A percentile compares a stretch with the other conserved stretches of the same genome.
These are phyloP conservation scores for Cladosporium austrohemisphaericum DNA, from an alignment of 2,329 filamentous ascomycete species.

Conservation along the genomic window DNA sequence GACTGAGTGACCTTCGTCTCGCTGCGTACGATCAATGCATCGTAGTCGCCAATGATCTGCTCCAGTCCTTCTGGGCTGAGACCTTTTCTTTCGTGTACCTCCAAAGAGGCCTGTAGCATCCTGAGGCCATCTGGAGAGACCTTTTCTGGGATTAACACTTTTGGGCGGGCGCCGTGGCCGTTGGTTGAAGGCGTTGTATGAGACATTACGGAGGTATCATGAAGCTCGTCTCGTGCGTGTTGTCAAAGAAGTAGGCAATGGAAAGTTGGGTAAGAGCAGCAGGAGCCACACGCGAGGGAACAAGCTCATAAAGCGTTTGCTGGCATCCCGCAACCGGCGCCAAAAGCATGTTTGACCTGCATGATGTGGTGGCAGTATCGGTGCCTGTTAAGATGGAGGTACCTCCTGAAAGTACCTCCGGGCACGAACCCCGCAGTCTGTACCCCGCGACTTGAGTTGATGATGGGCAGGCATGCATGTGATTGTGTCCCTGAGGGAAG, in stretches of 20 bases:
- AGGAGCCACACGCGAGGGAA: not conserved
- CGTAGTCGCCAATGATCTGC: conserved; percentile 65
- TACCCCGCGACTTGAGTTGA: conserved; percentile 6
- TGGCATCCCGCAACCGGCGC: conserved; percentile 2
- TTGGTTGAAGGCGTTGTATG: conserved; percentile 4
- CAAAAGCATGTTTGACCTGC: conserved; percentile 5
- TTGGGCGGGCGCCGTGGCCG: conserved; percentile 29
- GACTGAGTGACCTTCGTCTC: conserved; percentile 74
- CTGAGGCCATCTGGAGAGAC: conserved; percentile 74
- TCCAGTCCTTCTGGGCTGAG: conserved; percentile 62
- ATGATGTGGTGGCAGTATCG: conserved; percentile 9
- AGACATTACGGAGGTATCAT: conserved; percentile 4
- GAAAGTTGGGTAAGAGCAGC: not conserved
- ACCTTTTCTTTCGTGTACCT: conserved; percentile 65
- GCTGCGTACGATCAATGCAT: conserved; percentile 74
- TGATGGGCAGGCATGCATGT: not conserved
- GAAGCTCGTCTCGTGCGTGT: no score
- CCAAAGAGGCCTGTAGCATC: conserved; percentile 61
- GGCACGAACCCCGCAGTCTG: conserved; percentile 7
- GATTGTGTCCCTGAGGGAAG: not conserved
- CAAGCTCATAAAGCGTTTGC: conserved; percentile 4
- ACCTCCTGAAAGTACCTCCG: conserved; percentile 3
- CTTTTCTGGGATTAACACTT: conserved; percentile 73
- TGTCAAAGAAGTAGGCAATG: not conserved
- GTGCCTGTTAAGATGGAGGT: conserved; percentile 3